Evolutionary conservation across 2,329 filamentous ascomycete genomes (phyloP).

Genomic region (Fusarium sp.): DNA sequence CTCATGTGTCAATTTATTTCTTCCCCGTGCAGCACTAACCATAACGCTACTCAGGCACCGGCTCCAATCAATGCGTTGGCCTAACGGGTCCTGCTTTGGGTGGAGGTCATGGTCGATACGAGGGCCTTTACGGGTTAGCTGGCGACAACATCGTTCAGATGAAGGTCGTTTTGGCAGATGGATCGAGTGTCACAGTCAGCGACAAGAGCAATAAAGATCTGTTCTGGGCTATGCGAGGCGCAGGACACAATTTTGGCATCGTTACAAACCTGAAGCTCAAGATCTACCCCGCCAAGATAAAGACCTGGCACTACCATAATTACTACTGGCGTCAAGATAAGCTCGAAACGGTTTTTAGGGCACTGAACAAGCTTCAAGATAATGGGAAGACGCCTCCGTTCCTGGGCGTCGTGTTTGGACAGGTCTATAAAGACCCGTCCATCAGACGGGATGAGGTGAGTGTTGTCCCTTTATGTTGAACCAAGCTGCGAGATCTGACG

Average conservation of each 20-base stretch:
- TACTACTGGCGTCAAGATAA: not conserved
- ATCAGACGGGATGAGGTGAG: not conserved
- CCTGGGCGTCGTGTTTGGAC: not conserved
- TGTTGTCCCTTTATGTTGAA: accelerated
- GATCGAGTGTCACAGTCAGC: not conserved
- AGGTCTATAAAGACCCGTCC: not conserved
- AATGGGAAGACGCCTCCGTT: not conserved
- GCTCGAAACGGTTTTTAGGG: not conserved
- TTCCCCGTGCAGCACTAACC: accelerated
- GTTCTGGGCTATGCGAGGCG: not conserved
- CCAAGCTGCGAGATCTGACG: not conserved
- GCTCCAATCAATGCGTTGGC: not conserved
- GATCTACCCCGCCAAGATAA: not conserved
- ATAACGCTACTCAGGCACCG: not conserved
- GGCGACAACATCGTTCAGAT: not conserved
- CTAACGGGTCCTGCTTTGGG: not conserved
- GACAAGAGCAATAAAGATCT: not conserved
- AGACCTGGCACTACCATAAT: not conserved
- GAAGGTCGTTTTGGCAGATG: not conserved
- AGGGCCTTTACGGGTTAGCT: not conserved
- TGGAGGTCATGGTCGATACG: not conserved
- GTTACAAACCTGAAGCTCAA: not conserved
- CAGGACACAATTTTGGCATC: not conserved
- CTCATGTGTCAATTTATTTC: not conserved
- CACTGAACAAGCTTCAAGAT: not conserved